A percentile compares a stretch with the other conserved stretches of the same genome.
Evolutionary conservation across 495 filamentous ascomycete species (phyloP).

Genomic region (Immersiella caudata): DNA sequence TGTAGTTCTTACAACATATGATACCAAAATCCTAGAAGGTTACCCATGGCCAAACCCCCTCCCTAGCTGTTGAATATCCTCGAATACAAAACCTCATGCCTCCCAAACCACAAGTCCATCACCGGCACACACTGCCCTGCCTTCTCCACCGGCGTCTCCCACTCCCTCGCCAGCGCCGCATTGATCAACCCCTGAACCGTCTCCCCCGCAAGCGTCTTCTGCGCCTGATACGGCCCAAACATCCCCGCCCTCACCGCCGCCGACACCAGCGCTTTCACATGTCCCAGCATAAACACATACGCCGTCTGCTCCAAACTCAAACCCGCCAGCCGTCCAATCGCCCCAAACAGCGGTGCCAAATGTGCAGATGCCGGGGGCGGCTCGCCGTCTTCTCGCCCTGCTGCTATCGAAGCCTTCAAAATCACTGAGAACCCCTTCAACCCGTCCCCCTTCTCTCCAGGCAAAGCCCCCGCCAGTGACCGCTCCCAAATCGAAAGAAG

Average conservation of each 20-base stretch:
- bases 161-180: constrained; percentile 62
- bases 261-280: constrained; percentile 84
- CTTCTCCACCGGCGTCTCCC: constrained; percentile 62
- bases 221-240: constrained; percentile 88
- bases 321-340: constrained; percentile 64
- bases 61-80: constrained; percentile 82
- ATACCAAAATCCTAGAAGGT: constrained; percentile 14
- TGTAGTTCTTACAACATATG: constrained; percentile 5
- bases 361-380: constrained; percentile 60
- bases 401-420: constrained; percentile 26
- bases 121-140: constrained; percentile 86
- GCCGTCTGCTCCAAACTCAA: constrained; percentile 66
- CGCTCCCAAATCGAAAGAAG: constrained; percentile 89
- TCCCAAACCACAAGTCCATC: constrained; percentile 91
- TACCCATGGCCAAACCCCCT: constrained; percentile 11
- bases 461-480: constrained; percentile 52
- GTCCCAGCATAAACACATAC: constrained; percentile 84
- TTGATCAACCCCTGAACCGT: constrained; percentile 64
- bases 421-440: constrained; percentile 42
- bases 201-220: constrained; percentile 73
- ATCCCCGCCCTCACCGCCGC: constrained; percentile 87
- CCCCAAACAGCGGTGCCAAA: constrained; percentile 79
- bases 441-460: constrained; percentile 6
- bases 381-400: constrained; percentile 7
- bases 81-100: constrained; percentile 94